phyloP scores from a whole-genome alignment of 1,139 yeast species.

The Debaryomycetaceae sp. region DNA sequence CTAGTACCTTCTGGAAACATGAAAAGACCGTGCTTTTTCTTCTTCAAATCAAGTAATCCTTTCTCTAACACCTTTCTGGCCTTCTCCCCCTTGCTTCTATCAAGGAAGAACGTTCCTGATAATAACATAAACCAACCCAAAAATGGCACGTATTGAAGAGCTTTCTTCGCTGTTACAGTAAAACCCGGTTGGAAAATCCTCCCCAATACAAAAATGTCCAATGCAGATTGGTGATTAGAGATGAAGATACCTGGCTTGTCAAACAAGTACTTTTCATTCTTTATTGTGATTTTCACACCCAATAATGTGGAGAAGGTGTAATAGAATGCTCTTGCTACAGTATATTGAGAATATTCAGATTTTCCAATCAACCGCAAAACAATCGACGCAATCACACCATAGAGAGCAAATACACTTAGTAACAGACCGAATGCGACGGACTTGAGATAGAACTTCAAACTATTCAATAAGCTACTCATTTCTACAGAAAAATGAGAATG shows the following conservation, averaged over 20 bases:
- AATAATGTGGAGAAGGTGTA: conserved; percentile 53
- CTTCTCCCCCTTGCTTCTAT: conserved; percentile 73
- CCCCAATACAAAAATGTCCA: conserved; percentile 80
- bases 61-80: conserved; percentile 71
- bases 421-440: conserved; percentile 51
- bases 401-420: conserved; percentile 59
- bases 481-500: not conserved
- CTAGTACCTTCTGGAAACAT: conserved; percentile 97
- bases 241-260: conserved; percentile 80
- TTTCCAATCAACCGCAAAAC: conserved; percentile 66
- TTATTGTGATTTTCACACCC: conserved; percentile 68
- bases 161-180: conserved; percentile 89
- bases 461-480: conserved; percentile 14
- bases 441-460: conserved; percentile 52
- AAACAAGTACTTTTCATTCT: conserved; percentile 49
- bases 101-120: conserved; percentile 88
- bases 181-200: conserved; percentile 82
- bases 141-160: conserved; percentile 82
- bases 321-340: conserved; percentile 83
- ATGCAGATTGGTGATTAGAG: conserved; percentile 88
- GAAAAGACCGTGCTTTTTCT: conserved; percentile 66
- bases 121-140: conserved; percentile 94
- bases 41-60: conserved; percentile 62
- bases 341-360: conserved; percentile 80
- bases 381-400: conserved; percentile 77